Evolutionary conservation across 495 filamentous ascomycete genomes (phyloP), one percentile per base, ranked within the genome.

Genomic region (Podospora tetraspora): DNA sequence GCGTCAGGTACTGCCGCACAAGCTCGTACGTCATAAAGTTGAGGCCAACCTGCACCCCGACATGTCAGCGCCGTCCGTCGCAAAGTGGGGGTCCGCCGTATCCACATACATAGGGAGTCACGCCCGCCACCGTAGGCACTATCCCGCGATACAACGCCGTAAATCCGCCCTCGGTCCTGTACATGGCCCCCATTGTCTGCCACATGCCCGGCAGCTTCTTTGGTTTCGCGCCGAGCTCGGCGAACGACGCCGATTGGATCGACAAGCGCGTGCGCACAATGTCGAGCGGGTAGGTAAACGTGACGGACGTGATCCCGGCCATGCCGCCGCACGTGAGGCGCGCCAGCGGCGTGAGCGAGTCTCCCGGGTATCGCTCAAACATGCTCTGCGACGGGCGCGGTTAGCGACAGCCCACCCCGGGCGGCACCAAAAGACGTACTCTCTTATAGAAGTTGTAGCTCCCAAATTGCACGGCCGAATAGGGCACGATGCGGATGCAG

Each of bases 21-120:
- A 87, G 88, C 78, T 99, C 95, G 77, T 99, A 99, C 25, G 89
- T 91, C 92, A 98, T 98, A 81, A 99, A 99, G 77, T 98, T 99
- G 61, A 99, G 82, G 32, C 95, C 95, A 60, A 97, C 93, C 91
- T 97, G 11, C 58, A 43, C 27, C 16, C 65, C 66, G 63, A 4
- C 34, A 16, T 43, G 73, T 81, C 66, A 80, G 73, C 27, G n/a
- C 34, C 16, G n/a, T 27, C n/a, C 25, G 13, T n/a, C 34, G 13
- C 34, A 43, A 43, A 43, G 34, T 1, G 34, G 34, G 34, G 34
- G 11, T 21, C 21, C 16, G 12, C 57, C 5, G 11, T 58, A 27
- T 30, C 3, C 37, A 83, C 89, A 79, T 81, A 96, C 93, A 77
- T 97, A 97, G 73, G 95, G 95, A 59, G 96, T 96, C 59, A 99